phyloP scores from a whole-genome alignment of 352 stramenopile species.

The Aphanomyces stellatus region DNA sequence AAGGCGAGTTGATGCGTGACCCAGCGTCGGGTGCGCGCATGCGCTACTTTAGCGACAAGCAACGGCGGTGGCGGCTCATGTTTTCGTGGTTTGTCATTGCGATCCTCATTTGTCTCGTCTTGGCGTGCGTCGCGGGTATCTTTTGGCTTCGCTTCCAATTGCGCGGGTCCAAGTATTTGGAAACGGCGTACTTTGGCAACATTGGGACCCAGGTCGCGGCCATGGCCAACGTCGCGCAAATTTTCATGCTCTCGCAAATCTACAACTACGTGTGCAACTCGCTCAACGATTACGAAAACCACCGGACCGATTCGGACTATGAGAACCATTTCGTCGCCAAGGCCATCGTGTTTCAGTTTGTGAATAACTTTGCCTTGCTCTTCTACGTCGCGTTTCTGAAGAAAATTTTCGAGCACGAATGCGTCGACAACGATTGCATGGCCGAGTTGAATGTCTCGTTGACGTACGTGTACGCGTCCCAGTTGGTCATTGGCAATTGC shows the following conservation, averaged over 20 bases:
- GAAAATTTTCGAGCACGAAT: constrained; percentile 57
- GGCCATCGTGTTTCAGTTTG: constrained; percentile 93
- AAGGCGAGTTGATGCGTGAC: constrained; percentile 66
- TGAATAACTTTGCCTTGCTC: constrained; percentile 92
- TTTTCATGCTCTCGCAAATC: constrained; percentile 87
- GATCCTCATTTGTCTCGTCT: constrained; percentile 71
- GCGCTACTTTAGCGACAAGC: constrained; percentile 56
- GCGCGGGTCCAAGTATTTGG: constrained; percentile 45
- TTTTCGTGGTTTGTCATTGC: constrained; percentile 76
- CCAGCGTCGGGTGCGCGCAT: constrained; percentile 66
- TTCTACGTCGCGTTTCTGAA: constrained; percentile 95
- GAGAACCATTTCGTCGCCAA: constrained; percentile 92
- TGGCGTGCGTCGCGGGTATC: constrained; percentile 61
- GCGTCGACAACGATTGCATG: constrained; percentile 73
- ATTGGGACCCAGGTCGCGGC: constrained; percentile 67
- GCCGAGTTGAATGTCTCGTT: constrained; percentile 87
- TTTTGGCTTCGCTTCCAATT: constrained; percentile 74
- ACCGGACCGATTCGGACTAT: constrained; percentile 83
- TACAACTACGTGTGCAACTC: constrained; percentile 84
- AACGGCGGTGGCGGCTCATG: constrained; percentile 60
- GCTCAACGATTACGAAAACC: constrained; percentile 92
- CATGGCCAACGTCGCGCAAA: constrained; percentile 69
- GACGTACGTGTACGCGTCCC: constrained; percentile 87
- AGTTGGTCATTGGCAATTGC: constrained; percentile 69
- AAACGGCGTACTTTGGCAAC: constrained; percentile 51